Percentiles rank a stretch among this genome's conserved stretches.
phyloP scores from a whole-genome alignment of 768 basidiomycete genomes.

The Naganishia antarctica region DNA sequence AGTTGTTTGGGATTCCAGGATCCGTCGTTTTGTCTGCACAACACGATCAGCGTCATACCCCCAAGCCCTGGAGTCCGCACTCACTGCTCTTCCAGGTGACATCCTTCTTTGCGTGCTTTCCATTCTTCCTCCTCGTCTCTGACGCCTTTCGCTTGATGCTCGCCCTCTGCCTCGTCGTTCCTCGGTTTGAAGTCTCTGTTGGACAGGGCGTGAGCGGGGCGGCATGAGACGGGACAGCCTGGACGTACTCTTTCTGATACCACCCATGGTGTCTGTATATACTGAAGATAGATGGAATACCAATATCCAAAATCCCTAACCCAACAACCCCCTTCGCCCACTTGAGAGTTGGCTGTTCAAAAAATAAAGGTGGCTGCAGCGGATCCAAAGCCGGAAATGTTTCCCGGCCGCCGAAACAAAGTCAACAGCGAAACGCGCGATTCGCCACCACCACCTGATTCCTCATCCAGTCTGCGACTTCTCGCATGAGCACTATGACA shows the following conservation, averaged over 20 bases:
- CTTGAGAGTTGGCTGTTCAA: background rate
- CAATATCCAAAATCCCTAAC: too few relatives aligned
- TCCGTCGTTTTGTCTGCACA: slow-evolving; percentile 65
- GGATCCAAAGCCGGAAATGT: background rate
- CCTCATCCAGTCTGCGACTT: too few relatives aligned
- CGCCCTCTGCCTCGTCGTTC: slow-evolving; percentile 65
- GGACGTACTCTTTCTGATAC: slow-evolving; percentile 48
- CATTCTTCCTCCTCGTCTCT: slow-evolving; percentile 70
- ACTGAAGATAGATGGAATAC: too few relatives aligned
- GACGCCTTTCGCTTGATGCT: slow-evolving; percentile 69
- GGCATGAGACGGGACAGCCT: background rate
- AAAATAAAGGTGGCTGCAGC: slow-evolving; percentile 11
- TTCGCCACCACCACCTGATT: slow-evolving; percentile 15
- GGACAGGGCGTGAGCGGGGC: background rate
- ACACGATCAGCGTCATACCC: slow-evolving; percentile 1
- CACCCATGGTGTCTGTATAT: slow-evolving; percentile 36
- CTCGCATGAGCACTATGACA: too few relatives aligned
- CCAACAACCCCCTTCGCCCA: too few relatives aligned
- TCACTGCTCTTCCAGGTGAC: slow-evolving; percentile 81
- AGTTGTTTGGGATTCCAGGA: slow-evolving; percentile 86
- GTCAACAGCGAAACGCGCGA: background rate
- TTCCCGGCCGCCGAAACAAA: slow-evolving; percentile 11
- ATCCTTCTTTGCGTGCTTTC: slow-evolving; percentile 71
- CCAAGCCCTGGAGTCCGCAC: slow-evolving; percentile 27
- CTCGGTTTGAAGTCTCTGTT: slow-evolving; percentile 77